A percentile compares a stretch with the other conserved stretches of the same genome.
Evolutionary conservation across 1,284 basidiomycete genomes (phyloP).

Genomic region (Pseudozyma thailandica): DNA sequence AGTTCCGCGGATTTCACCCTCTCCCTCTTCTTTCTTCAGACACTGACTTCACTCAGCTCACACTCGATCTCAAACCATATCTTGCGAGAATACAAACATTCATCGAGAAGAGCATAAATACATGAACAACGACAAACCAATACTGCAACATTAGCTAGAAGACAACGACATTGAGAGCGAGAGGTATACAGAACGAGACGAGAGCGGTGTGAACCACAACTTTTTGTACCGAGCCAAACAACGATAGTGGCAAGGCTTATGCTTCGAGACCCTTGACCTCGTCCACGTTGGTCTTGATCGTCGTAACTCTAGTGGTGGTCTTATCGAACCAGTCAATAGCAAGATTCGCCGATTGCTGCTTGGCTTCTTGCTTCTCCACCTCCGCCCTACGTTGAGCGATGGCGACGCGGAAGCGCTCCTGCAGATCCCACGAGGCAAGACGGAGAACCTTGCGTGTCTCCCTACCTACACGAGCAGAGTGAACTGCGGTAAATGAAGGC

Average conservation of each 20-base stretch:
- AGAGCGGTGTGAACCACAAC: too few relatives aligned
- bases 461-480: slow-evolving; percentile 78
- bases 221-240: too few relatives aligned
- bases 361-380: slow-evolving; percentile 58
- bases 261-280: slow-evolving; percentile 39
- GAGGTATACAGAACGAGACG: too few relatives aligned
- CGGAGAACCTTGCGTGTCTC: slow-evolving; percentile 95
- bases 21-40: too few relatives aligned
- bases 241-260: neutral
- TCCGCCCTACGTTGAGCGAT: slow-evolving; percentile 78
- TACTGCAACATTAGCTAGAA: too few relatives aligned
- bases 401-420: slow-evolving; percentile 82
- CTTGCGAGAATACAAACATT: too few relatives aligned
- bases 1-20: too few relatives aligned
- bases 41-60: too few relatives aligned
- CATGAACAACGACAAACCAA: too few relatives aligned
- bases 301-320: slow-evolving; percentile 34
- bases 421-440: slow-evolving; percentile 89
- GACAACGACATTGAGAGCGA: too few relatives aligned
- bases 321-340: slow-evolving; percentile 58
- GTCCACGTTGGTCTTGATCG: slow-evolving; percentile 20
- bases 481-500: slow-evolving; percentile 75
- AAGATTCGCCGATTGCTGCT: slow-evolving; percentile 54
- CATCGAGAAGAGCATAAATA: too few relatives aligned
- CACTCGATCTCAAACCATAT: too few relatives aligned